These are phyloP conservation scores for Aspergillus flavus DNA, from an alignment of 2,329 filamentous ascomycete species.

Conservation along the genomic window DNA sequence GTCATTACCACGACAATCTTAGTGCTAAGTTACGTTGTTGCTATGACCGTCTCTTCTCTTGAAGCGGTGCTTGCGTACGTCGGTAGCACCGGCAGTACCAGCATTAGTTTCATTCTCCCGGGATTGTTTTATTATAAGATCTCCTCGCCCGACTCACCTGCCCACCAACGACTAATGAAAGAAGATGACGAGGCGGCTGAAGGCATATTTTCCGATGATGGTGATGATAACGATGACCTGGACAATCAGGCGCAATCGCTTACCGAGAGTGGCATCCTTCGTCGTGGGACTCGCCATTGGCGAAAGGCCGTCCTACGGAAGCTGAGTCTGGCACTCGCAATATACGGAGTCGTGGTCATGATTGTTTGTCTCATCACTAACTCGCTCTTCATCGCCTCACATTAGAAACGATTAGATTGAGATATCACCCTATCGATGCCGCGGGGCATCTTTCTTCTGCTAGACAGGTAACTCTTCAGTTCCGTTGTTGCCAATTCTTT, in stretches of 20 bases:
- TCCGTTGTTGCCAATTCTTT: slow-evolving; percentile 3
- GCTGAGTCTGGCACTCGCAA: slow-evolving; percentile 71
- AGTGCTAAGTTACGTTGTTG: slow-evolving; percentile 79
- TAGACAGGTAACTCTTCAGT: background rate
- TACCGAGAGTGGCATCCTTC: slow-evolving; percentile 60
- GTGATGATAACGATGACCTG: slow-evolving; percentile 32
- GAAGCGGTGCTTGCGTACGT: slow-evolving; percentile 94
- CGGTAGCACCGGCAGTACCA: slow-evolving; percentile 89
- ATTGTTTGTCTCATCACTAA: slow-evolving; percentile 83
- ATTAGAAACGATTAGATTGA: slow-evolving; percentile 47
- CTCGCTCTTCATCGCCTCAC: slow-evolving; percentile 71
- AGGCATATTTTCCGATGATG: slow-evolving; percentile 51
- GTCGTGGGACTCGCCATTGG: slow-evolving; percentile 65
- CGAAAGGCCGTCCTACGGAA: slow-evolving; percentile 67
- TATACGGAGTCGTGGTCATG: slow-evolving; percentile 90
- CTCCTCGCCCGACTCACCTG: slow-evolving; percentile 79
- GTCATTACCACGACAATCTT: slow-evolving; percentile 85
- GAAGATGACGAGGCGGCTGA: slow-evolving; percentile 76
- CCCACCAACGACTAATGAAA: slow-evolving; percentile 85
- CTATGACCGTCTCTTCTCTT: slow-evolving; percentile 86
- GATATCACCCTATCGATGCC: background rate
- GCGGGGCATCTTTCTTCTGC: background rate
- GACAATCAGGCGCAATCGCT: slow-evolving; percentile 45
- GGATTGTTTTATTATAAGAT: slow-evolving; percentile 99
- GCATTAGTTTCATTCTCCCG: slow-evolving; percentile 94